Percentiles rank a stretch among this genome's conserved stretches.
These are phyloP conservation scores for Phlyctochytrium arcticum DNA, from an alignment of 192 early-diverging fungal species.

Conservation along the genomic window DNA sequence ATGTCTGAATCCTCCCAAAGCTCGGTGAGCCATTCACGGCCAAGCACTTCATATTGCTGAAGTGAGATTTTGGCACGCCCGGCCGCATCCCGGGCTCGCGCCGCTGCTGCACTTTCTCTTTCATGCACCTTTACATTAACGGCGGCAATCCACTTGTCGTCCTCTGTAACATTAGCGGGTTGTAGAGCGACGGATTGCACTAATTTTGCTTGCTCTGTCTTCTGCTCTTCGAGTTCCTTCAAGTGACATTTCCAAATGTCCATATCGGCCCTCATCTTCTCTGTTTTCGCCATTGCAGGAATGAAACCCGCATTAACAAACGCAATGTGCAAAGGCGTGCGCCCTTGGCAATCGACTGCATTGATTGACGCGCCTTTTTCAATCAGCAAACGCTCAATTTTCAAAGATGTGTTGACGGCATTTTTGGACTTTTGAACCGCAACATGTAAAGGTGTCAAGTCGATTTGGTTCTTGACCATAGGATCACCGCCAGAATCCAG, in stretches of 20 bases:
- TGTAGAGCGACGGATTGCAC: too few species aligned
- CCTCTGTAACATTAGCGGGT: slow-evolving; percentile 1
- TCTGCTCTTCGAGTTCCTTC: background rate
- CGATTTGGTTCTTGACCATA: background rate
- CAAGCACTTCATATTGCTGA: slow-evolving; percentile 12
- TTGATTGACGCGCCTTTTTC: slow-evolving; percentile 45
- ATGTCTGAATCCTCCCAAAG: slow-evolving; percentile 25
- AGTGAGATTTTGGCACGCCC: slow-evolving; percentile 1
- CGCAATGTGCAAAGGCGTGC: slow-evolving; percentile 49
- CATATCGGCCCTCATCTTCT: slow-evolving; percentile 11
- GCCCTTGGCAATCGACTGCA: slow-evolving; percentile 44
- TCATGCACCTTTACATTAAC: too few species aligned
- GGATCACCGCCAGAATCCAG: slow-evolving; percentile 38
- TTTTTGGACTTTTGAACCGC: slow-evolving; percentile 43
- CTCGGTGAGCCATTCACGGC: slow-evolving; percentile 16
- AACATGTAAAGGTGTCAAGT: slow-evolving; percentile 45
- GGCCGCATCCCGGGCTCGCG: too few species aligned
- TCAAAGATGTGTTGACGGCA: slow-evolving; percentile 41
- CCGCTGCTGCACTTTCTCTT: too few species aligned
- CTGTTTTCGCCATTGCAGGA: slow-evolving; percentile 38
- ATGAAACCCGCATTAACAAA: slow-evolving; percentile 36
- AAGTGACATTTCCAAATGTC: background rate
- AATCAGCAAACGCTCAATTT: slow-evolving; percentile 44
- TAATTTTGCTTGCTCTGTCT: background rate
- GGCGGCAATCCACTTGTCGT: slow-evolving; percentile 14